Evolutionary conservation across 495 filamentous ascomycete genomes (phyloP).

Genomic region (Xylaria venustula): DNA sequence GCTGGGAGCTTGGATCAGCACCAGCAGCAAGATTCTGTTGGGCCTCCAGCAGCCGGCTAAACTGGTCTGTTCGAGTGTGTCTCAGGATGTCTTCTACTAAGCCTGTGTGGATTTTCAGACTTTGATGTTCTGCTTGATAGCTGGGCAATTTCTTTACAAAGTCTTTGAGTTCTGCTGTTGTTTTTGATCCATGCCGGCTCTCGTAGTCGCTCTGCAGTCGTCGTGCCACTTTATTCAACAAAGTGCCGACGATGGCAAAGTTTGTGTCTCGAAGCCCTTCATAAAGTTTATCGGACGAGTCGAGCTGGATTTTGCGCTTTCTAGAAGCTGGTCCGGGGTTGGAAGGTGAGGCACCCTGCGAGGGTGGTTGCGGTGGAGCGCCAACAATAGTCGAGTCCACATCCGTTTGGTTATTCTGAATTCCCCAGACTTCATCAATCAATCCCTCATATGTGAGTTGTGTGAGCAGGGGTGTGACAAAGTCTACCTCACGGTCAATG

Average conservation of each 20-base stretch:
- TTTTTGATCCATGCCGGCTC: conserved; percentile 83
- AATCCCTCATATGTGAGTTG: conserved; percentile 97
- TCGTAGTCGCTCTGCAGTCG: conserved; percentile 87
- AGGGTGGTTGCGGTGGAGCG: conserved; percentile 55
- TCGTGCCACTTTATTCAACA: conserved; percentile 87
- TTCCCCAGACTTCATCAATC: conserved; percentile 90
- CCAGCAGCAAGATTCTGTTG: conserved; percentile 96
- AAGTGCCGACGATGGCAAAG: conserved; percentile 86
- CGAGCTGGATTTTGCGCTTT: conserved; percentile 88
- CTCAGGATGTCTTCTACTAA: conserved; percentile 95
- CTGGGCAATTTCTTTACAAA: conserved; percentile 89
- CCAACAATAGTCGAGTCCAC: conserved; percentile 92
- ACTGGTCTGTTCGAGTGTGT: conserved; percentile 81
- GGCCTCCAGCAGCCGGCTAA: conserved; percentile 83
- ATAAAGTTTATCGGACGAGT: conserved; percentile 87
- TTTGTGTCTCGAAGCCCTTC: conserved; percentile 87
- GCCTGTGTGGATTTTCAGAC: conserved; percentile 84
- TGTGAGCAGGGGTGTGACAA: conserved; percentile 84
- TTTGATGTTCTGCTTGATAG: conserved; percentile 92
- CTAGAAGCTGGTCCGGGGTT: conserved; percentile 41
- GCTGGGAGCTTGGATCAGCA: conserved; percentile 80
- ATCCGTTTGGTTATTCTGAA: conserved; percentile 85
- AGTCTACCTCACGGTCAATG: conserved; percentile 92
- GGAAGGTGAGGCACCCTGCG: conserved; percentile 50
- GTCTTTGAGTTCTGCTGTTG: conserved; percentile 82